Conservation (phyloP, 441 rosid genomes). For the Eutrema salsugineum region DNA sequence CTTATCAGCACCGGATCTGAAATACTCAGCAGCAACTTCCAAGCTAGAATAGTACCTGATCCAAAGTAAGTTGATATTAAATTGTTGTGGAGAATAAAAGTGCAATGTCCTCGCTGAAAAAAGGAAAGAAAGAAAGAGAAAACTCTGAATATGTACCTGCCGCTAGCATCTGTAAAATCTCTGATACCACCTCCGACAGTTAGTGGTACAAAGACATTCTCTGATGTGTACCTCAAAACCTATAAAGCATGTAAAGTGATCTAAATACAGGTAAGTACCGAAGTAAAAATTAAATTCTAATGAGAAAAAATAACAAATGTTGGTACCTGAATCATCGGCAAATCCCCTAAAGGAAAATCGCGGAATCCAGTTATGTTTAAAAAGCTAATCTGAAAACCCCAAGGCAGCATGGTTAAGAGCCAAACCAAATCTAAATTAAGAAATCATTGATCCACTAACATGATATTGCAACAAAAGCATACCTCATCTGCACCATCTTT, state of each 20-base stretch:
- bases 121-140: neutral
- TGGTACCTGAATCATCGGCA: constrained; percentile 93
- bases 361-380: constrained; percentile 94
- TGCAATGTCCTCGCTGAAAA: neutral
- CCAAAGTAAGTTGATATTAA: neutral
- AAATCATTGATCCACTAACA: neutral
- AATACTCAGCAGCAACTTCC: constrained; percentile 98
- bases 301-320: constrained; percentile 1
- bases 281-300: neutral
- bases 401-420: constrained; percentile 7
- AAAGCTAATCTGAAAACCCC: constrained; percentile 74
- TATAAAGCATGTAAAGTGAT: constrained; percentile 32
- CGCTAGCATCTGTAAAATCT: constrained; percentile 93
- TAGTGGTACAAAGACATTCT: constrained; percentile 97
- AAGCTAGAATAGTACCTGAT: constrained; percentile 92
- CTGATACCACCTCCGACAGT: constrained; percentile 99
- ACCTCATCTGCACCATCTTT: constrained; percentile 98
- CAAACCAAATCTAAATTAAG: constrained; percentile 31
- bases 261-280: neutral
- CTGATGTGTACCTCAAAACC: constrained; percentile 86
- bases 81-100: neutral
- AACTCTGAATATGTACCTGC: constrained; percentile 51
- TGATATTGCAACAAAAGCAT: constrained; percentile 12
- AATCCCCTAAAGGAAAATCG: constrained; percentile 90
- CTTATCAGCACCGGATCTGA: constrained; percentile 98